Conservation (phyloP, 1,284 basidiomycete species). For the Ganoderma lingzhi region DNA sequence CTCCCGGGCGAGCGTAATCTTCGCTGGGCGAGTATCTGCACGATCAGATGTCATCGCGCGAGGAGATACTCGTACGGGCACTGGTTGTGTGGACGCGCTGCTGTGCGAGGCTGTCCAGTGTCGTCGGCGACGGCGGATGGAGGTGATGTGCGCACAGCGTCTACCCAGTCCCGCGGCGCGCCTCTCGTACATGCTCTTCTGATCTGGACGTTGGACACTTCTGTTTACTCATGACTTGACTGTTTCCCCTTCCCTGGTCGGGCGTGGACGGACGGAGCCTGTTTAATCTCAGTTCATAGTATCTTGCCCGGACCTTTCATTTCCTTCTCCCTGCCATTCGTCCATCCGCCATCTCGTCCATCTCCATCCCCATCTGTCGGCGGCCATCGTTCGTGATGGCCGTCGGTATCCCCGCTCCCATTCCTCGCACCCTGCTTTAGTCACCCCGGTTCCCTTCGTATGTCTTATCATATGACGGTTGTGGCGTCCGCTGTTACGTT, state of each 20-base stretch:
- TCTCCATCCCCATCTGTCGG: constrained; percentile 25
- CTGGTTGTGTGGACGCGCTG: constrained; percentile 20
- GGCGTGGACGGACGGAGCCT: constrained; percentile 18
- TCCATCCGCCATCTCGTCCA: constrained; percentile 19
- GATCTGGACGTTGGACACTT: constrained; percentile 31
- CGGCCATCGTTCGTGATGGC: constrained; percentile 27
- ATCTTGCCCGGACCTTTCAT: constrained; percentile 19
- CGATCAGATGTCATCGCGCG: constrained; percentile 27
- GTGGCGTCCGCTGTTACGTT: constrained; percentile 20
- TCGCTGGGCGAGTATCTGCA: constrained; percentile 16
- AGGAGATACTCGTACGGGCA: constrained; percentile 21
- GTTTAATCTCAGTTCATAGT: constrained; percentile 27
- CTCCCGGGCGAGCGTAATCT: constrained; percentile 14
- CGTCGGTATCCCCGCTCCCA: constrained; percentile 10
- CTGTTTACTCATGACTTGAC: constrained; percentile 17
- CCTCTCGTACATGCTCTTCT: constrained; percentile 28
- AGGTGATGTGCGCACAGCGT: constrained; percentile 24
- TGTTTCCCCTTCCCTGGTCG: constrained; percentile 7
- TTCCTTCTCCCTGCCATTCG: constrained; percentile 15
- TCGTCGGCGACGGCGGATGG: constrained; percentile 13
- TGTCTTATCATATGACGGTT: constrained; percentile 8
- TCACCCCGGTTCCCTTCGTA: constrained; percentile 5
- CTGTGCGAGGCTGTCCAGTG: constrained; percentile 24
- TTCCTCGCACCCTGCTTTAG: constrained; percentile 4
- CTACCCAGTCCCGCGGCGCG: constrained; percentile 10